phyloP scores from a whole-genome alignment of 257 asterid species.

The Solanum chilense region DNA sequence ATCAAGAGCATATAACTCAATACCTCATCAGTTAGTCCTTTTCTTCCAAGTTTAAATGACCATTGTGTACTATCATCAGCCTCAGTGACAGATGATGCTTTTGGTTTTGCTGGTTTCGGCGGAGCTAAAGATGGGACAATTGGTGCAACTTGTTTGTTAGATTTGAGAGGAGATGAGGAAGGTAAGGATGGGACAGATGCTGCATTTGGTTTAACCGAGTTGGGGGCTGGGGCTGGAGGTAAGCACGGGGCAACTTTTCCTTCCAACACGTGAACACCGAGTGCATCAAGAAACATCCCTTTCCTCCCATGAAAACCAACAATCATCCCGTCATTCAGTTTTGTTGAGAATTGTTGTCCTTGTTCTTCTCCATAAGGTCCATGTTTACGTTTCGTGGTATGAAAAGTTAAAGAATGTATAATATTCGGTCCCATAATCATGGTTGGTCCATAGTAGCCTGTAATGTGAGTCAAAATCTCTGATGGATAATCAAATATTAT shows the following conservation, averaged over 20 bases:
- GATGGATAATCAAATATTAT: slow-evolving; percentile 56
- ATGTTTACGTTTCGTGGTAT: slow-evolving; percentile 51
- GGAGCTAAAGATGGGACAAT: background rate
- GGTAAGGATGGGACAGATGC: slow-evolving; percentile 5
- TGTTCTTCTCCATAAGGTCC: slow-evolving; percentile 83
- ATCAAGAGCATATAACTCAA: background rate
- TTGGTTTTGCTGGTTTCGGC: slow-evolving; percentile 12
- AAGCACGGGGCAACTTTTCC: slow-evolving; percentile 13
- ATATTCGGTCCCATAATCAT: slow-evolving; percentile 69
- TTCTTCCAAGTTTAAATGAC: slow-evolving; percentile 32
- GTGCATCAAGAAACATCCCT: slow-evolving; percentile 64
- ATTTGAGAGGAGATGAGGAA: slow-evolving; percentile 3
- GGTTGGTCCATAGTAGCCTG: slow-evolving; percentile 57
- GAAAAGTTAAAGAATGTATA: slow-evolving; percentile 64
- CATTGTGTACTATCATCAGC: slow-evolving; percentile 27
- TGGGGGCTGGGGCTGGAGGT: slow-evolving; percentile 5
- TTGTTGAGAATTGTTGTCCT: slow-evolving; percentile 54
- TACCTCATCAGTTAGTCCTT: slow-evolving; percentile 47
- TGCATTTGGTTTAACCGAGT: background rate
- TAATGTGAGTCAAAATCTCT: slow-evolving; percentile 55
- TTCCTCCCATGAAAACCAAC: slow-evolving; percentile 75
- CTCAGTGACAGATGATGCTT: slow-evolving; percentile 2
- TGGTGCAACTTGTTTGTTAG: background rate
- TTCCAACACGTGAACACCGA: slow-evolving; percentile 57
- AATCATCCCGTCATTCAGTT: slow-evolving; percentile 38